These are phyloP conservation scores for Umbelopsis sp. DNA, from an alignment of 192 early-diverging fungal species.

Conservation along the genomic window DNA sequence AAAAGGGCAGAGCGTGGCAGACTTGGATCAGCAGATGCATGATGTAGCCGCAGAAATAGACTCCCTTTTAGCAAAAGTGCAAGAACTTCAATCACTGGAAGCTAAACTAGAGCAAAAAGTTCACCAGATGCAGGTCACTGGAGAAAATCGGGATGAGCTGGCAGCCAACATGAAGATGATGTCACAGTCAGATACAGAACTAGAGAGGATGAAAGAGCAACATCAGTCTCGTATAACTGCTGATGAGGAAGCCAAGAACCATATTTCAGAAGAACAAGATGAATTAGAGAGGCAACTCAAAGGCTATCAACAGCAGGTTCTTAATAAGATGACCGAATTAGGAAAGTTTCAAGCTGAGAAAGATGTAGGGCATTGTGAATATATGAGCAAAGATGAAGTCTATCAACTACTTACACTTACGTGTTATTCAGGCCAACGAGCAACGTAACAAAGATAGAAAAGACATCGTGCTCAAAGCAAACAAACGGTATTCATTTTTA, in stretches of 20 bases:
- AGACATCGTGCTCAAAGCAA: slow-evolving; percentile 42
- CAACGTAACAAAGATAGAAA: slow-evolving; percentile 43
- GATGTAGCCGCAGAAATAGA: slow-evolving; percentile 8
- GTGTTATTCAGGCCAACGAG: slow-evolving; percentile 29
- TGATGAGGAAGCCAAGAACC: slow-evolving; percentile 35
- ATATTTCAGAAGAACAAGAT: slow-evolving; percentile 25
- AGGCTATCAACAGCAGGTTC: slow-evolving; percentile 34
- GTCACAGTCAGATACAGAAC: slow-evolving; percentile 62
- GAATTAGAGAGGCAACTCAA: slow-evolving; percentile 30
- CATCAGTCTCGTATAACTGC: slow-evolving; percentile 33
- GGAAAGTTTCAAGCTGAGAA: slow-evolving; percentile 60
- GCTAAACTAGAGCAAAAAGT: slow-evolving; percentile 8
- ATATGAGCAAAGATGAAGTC: too few relatives aligned
- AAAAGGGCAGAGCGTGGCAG: background rate
- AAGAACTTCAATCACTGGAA: slow-evolving; percentile 12
- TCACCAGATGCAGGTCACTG: slow-evolving; percentile 14
- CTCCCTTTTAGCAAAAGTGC: slow-evolving; percentile 2
- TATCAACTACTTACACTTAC: too few relatives aligned
- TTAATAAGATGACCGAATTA: slow-evolving; percentile 37
- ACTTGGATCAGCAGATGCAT: slow-evolving; percentile 15
- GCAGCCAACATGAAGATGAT: slow-evolving; percentile 4
- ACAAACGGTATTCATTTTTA: slow-evolving; percentile 33
- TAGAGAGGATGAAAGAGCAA: slow-evolving; percentile 57
- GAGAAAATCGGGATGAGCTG: slow-evolving; percentile 39
- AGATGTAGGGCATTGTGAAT: slow-evolving; percentile 28